Evolutionary conservation across 768 basidiomycete species (phyloP), one percentile per base, ranked within the genome.

Genomic region (Sistotremastrum suecicum): DNA sequence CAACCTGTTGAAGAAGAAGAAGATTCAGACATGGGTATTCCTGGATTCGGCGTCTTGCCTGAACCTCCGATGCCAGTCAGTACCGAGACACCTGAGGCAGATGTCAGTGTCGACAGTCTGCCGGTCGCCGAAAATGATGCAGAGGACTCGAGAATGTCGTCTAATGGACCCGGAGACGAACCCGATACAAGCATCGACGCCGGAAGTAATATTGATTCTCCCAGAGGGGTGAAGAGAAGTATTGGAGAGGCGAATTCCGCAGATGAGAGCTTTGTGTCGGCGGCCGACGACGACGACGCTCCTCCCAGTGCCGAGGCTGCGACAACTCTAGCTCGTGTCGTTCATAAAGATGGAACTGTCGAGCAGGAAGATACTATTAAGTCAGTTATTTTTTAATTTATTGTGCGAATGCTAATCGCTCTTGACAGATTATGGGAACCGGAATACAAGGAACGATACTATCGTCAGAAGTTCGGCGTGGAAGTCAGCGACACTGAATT

Each of bases 401-500:
- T 37, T 41, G 38, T n/a, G 8, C 34, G 41, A 33, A 40, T 51
- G 33, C 28, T 45, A 49, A 34, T 9, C 28, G 48, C 42, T 41
- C 32, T 29, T 48, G 43, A 4, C 54, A 97, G 94, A 58, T 66
- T 98, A 20, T 99, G 88, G 80, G 91, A 98, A 61, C 80, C 91
- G 1, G 95, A 94, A 30, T 99, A 99, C 63, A 80, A 78, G 59
- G 88, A 92, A 53, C 77, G 95, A 37, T 99, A 99, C 60, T 99
- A 99, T 55, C 71, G 74, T 40, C 82, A 87, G 57, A 99, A 99
- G 65, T 99, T 98, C 56, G 81, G 80, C 2, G 67, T 87, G 8
- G 74, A 82, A 51, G 60, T 71, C 12, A 70, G 64, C n/a, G 86
- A 97, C 53, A 59, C 55, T 2, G 78, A 80, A 48, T 84, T 90